Evolutionary conservation across 1,284 basidiomycete genomes (phyloP), one percentile per base, ranked within the genome.

Genomic region (Heterobasidion occidentale): DNA sequence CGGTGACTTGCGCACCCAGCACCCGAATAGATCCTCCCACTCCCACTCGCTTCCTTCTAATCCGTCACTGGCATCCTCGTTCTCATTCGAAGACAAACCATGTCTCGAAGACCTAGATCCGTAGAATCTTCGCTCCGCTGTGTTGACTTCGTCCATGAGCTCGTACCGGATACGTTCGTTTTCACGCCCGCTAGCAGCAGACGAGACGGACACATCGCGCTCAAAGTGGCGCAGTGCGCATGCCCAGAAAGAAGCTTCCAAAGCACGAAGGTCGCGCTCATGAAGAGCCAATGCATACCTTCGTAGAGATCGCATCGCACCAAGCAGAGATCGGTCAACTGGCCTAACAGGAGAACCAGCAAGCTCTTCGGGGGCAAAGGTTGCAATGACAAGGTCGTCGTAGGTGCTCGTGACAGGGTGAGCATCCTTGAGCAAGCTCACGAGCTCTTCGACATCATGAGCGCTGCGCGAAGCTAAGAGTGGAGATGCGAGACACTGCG

Each of bases 221-320:
- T 84, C 80, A 52, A 81, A 70, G 59, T 76, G 69, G 44, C 68
- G 70, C 17, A 84, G 74, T 2, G 74, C 73, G 58, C 75, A 78
- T 11, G 73, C 72, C 75, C 77, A 83, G n/a, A 83, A 64, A 2
- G 78, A 77, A 14, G 77, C 78, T 54, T 82, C 78, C 36, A 80
- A 71, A 9, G 61, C 63, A 9, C 70, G 66, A 11, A 81, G 63
- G 12, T 62, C 63, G 47, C 70, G 67, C 0, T 62, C 63, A 17
- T 68, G 68, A 19, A 83, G 64, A 12, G 64, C 58, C 3, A 59
- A 60, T 0, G 77, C 73, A 54, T 75, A 71, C 0, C 54, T 53
- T 15, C 68, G 58, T 9, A 75, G 57, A 52, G 62, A 52, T 27
- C 66, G 59, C 59, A 68, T 58, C 50, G 71, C 64, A 19, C 50